A percentile compares a stretch with the other conserved stretches of the same genome.
These are phyloP conservation scores for Mycena leptocephala DNA, from an alignment of 768 basidiomycete genomes.

Conservation along the genomic window DNA sequence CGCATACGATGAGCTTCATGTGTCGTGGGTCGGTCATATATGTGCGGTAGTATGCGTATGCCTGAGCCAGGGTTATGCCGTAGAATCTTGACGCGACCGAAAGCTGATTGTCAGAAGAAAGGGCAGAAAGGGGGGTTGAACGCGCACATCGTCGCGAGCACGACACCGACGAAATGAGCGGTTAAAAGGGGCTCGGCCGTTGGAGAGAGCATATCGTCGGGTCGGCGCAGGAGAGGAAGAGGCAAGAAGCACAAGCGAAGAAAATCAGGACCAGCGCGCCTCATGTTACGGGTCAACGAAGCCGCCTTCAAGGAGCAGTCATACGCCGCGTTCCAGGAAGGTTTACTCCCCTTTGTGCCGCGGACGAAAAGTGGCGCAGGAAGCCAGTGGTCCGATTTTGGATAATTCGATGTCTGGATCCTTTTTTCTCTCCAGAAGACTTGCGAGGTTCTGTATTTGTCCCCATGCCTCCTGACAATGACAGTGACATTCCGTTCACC, in stretches of 20 bases:
- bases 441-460: not conserved
- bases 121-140: not conserved
- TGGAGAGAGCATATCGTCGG: conserved; percentile 11
- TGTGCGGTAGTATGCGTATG: conserved; percentile 50
- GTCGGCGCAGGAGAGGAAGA: conserved; percentile 4
- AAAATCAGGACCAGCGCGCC: conserved; percentile 26
- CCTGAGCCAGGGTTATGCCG: conserved; percentile 53
- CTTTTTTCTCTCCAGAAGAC: not conserved
- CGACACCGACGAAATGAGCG: conserved; percentile 44
- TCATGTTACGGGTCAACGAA: conserved; percentile 21
- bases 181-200: conserved; percentile 10
- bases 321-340: not conserved
- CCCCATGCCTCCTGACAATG: conserved; percentile 11
- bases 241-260: conserved; percentile 21
- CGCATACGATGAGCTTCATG: conserved; percentile 51
- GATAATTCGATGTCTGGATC: not conserved
- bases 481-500: not conserved
- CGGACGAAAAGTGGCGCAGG: conserved; percentile 25
- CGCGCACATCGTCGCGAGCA: conserved; percentile 50
- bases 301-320: conserved; percentile 12
- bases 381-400: conserved; percentile 1
- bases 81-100: conserved; percentile 44
- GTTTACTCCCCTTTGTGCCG: conserved; percentile 3
- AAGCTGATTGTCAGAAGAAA: not conserved
- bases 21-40: conserved; percentile 46